These are phyloP conservation scores for Mortierella sp. DNA, from an alignment of 371 early-diverging fungal species.

Conservation along the genomic window DNA sequence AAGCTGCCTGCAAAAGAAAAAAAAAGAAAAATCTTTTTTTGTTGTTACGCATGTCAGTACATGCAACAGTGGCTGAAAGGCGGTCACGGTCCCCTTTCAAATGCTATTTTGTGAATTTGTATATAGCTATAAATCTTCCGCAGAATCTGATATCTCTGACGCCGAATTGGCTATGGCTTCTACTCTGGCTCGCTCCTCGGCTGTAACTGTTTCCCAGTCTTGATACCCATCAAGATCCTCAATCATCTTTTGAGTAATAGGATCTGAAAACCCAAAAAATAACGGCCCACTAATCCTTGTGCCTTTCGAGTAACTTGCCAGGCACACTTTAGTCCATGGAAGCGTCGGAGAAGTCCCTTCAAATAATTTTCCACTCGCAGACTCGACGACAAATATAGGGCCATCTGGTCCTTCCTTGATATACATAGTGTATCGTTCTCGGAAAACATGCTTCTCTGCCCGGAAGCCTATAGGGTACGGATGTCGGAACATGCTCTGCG, in stretches of 20 bases:
- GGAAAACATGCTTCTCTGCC: conserved; percentile 53
- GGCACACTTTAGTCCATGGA: conserved; percentile 57
- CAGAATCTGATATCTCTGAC: background rate
- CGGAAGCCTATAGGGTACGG: conserved; percentile 56
- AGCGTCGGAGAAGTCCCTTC: conserved; percentile 51
- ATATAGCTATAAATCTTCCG: conserved; percentile 6
- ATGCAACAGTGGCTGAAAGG: conserved; percentile 8
- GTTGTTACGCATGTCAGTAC: background rate
- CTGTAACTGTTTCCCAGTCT: conserved; percentile 27
- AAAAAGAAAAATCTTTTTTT: conserved; percentile 6
- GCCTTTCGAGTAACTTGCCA: conserved; percentile 54
- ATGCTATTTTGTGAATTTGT: background rate
- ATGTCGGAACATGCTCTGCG: conserved; percentile 48
- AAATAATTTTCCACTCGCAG: conserved; percentile 29
- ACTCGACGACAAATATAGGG: conserved; percentile 49
- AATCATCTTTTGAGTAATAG: conserved; percentile 57
- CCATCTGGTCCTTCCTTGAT: conserved; percentile 53
- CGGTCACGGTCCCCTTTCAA: background rate
- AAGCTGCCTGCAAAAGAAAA: conserved; percentile 6
- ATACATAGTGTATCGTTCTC: conserved; percentile 48
- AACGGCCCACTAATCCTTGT: conserved; percentile 57
- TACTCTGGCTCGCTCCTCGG: conserved; percentile 15
- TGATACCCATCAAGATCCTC: conserved; percentile 47
- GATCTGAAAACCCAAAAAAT: conserved; percentile 58
- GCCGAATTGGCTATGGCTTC: background rate